Evolutionary conservation across 73 alveolate genomes (phyloP).

Genomic region (Paramecium octaurelia): DNA sequence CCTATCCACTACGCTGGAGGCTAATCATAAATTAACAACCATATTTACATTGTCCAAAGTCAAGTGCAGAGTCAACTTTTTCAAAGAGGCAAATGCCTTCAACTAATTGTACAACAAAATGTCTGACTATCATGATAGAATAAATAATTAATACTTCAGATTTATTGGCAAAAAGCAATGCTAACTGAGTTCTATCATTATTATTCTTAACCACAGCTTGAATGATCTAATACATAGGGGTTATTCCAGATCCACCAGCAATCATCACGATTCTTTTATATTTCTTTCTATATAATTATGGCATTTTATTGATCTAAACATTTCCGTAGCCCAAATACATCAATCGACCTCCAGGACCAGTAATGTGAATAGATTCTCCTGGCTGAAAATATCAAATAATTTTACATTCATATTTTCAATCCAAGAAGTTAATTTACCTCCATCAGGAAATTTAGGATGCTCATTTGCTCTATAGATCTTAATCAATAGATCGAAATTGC

Average conservation of each 20-base stretch:
- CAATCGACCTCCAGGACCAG: slow-evolving; percentile 58
- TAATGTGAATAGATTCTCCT: slow-evolving; percentile 41
- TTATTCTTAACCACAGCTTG: slow-evolving; percentile 61
- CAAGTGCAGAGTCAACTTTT: slow-evolving; percentile 59
- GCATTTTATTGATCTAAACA: neutral
- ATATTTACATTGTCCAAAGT: slow-evolving; percentile 64
- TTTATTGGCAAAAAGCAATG: slow-evolving; percentile 74
- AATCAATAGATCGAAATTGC: neutral
- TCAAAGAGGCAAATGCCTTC: slow-evolving; percentile 56
- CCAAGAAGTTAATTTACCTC: slow-evolving; percentile 50
- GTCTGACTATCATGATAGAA: slow-evolving; percentile 57
- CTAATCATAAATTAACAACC: neutral
- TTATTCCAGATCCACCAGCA: slow-evolving; percentile 89
- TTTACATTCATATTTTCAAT: neutral
- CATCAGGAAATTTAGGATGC: neutral
- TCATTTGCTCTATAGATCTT: slow-evolving; percentile 30
- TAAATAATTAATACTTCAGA: slow-evolving; percentile 48
- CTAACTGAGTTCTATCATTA: slow-evolving; percentile 62
- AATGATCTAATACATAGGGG: slow-evolving; percentile 77
- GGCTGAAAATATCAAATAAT: neutral
- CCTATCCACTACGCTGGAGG: slow-evolving; percentile 73
- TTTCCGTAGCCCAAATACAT: slow-evolving; percentile 33
- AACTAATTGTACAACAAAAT: slow-evolving; percentile 69
- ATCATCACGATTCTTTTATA: slow-evolving; percentile 69
- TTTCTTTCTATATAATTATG: neutral